phyloP scores from a whole-genome alignment of 139 green algal species.

The Mychonastes homosphaera region DNA sequence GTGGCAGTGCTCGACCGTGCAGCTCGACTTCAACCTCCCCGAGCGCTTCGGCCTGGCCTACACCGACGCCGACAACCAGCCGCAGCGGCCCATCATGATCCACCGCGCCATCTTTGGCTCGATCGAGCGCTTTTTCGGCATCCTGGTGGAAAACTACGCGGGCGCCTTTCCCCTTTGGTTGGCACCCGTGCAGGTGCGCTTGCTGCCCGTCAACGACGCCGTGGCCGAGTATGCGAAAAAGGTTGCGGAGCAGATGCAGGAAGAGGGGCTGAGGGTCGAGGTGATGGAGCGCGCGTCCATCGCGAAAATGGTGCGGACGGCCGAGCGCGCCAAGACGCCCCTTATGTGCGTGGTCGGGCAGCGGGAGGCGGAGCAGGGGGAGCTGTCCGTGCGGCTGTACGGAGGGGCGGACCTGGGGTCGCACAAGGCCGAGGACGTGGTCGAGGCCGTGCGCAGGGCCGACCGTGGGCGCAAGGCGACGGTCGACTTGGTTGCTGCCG shows the following conservation, averaged over 20 bases:
- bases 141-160: conserved; percentile 96
- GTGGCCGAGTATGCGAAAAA: conserved; percentile 49
- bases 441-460: neutral
- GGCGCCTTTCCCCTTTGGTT: conserved; percentile 89
- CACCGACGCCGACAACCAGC: conserved; percentile 46
- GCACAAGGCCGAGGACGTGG: conserved; percentile 23
- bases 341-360: conserved; percentile 73
- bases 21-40: conserved; percentile 99
- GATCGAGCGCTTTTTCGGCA: conserved; percentile 87
- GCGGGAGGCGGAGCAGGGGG: conserved; percentile 50
- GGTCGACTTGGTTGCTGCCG: too few relatives aligned
- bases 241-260: conserved; percentile 37
- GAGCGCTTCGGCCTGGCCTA: conserved; percentile 88
- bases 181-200: conserved; percentile 70
- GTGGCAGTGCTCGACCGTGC: conserved; percentile 98
- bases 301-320: conserved; percentile 53
- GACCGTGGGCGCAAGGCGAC: too few relatives aligned
- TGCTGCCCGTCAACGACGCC: conserved; percentile 73
- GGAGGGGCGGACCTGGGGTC: conserved; percentile 46
- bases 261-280: conserved; percentile 49
- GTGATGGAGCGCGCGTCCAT: conserved; percentile 33
- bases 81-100: conserved; percentile 94
- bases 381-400: conserved; percentile 60
- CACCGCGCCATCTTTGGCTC: conserved; percentile 91
- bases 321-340: conserved; percentile 73